Percentiles rank a stretch among this genome's conserved stretches.
These are phyloP conservation scores for Aegle marmelos DNA, from an alignment of 345 rosid genomes.

Conservation along the genomic window DNA sequence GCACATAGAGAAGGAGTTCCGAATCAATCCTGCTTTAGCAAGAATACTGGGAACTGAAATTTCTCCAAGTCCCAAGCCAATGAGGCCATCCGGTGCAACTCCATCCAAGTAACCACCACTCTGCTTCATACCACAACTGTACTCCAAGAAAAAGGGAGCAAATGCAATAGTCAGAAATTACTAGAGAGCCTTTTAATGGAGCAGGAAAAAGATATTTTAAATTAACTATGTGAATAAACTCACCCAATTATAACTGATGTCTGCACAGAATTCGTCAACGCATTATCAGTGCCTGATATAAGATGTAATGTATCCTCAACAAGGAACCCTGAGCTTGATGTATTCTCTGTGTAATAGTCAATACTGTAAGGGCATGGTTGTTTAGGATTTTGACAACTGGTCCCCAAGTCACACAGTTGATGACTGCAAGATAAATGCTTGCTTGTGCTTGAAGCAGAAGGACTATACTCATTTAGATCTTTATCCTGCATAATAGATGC, in stretches of 20 bases:
- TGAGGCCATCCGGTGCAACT: conserved; percentile 85
- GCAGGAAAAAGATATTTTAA: not conserved
- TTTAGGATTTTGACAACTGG: conserved; percentile 52
- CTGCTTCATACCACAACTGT: conserved; percentile 93
- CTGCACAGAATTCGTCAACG: conserved; percentile 44
- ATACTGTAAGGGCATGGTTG: conserved; percentile 69
- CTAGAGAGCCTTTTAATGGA: not conserved
- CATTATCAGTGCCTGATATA: conserved; percentile 35
- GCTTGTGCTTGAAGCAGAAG: conserved; percentile 72
- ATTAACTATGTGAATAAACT: conserved; percentile 12
- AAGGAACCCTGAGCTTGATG: conserved; percentile 82
- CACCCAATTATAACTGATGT: conserved; percentile 78
- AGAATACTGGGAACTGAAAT: conserved; percentile 80
- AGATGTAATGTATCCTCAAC: conserved; percentile 71
- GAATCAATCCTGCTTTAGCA: conserved; percentile 68
- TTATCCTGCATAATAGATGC: conserved; percentile 95
- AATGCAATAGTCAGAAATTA: not conserved
- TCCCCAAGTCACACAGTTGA: conserved; percentile 49
- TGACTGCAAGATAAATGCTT: conserved; percentile 70
- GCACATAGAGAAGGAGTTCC: conserved; percentile 84
- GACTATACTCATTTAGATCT: conserved; percentile 72
- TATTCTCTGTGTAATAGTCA: conserved; percentile 46
- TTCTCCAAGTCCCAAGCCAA: conserved; percentile 82
- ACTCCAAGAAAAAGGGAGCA: conserved; percentile 10
- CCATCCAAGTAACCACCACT: conserved; percentile 76